phyloP scores from a whole-genome alignment of 345 rosid genomes.

The Ceriops decandra region DNA sequence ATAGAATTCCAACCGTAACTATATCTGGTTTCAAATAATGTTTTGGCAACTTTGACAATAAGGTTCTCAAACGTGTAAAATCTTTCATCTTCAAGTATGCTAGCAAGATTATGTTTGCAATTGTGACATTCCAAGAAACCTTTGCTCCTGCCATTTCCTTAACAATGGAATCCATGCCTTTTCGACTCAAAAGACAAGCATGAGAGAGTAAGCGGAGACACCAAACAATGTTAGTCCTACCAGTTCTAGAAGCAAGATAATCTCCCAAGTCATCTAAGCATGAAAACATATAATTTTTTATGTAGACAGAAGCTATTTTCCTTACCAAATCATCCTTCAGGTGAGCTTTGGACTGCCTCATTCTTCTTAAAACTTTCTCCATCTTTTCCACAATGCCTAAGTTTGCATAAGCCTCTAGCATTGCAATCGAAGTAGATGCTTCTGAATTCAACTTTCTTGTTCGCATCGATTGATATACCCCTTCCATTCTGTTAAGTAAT shows the following conservation, averaged over 20 bases:
- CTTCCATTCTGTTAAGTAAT: conserved; percentile 62
- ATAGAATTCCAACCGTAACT: conserved; percentile 57
- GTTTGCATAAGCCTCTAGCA: conserved; percentile 62
- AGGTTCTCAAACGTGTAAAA: conserved; percentile 37
- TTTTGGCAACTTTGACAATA: conserved; percentile 31
- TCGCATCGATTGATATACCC: conserved; percentile 31
- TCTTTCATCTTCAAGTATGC: conserved; percentile 54
- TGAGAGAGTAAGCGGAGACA: conserved; percentile 57
- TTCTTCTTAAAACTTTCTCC: conserved; percentile 46
- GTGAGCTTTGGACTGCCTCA: conserved; percentile 25
- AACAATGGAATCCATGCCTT: conserved; percentile 53
- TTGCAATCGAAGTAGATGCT: conserved; percentile 44
- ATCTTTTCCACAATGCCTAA: conserved; percentile 55
- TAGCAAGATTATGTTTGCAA: conserved; percentile 44
- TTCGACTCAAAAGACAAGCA: conserved; percentile 53
- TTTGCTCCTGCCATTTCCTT: conserved; percentile 49
- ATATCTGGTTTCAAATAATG: conserved; percentile 53
- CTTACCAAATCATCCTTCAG: conserved; percentile 50
- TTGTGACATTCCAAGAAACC: conserved; percentile 47
- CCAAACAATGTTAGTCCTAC: conserved; percentile 52
- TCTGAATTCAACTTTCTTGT: conserved; percentile 49
- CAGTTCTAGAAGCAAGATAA: conserved; percentile 38
- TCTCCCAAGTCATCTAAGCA: conserved; percentile 52
- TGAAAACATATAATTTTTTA: conserved; percentile 61
- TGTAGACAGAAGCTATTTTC: conserved; percentile 57